Conservation (phyloP, 371 early-diverging fungal genomes). For the Rhizomucor pusillus region DNA sequence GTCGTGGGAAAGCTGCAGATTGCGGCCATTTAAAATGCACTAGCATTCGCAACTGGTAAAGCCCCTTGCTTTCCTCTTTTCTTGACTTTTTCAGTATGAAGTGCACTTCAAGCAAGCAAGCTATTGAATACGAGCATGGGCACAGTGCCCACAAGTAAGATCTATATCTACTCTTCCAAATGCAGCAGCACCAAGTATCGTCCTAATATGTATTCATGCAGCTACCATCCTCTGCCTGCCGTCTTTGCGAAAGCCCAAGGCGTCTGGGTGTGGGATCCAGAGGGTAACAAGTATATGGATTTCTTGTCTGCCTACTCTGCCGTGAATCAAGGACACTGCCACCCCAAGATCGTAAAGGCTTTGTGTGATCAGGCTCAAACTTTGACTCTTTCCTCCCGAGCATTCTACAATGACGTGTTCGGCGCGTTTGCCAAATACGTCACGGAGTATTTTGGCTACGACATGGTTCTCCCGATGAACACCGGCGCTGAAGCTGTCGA, state of each 20-base stretch:
- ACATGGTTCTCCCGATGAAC: slow-evolving; percentile 98
- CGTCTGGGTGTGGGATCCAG: slow-evolving; percentile 93
- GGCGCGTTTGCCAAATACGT: slow-evolving; percentile 89
- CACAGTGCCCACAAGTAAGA: slow-evolving; percentile 88
- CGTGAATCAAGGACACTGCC: slow-evolving; percentile 97
- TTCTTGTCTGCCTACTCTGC: slow-evolving; percentile 96
- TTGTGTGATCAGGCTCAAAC: slow-evolving; percentile 85
- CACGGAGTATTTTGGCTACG: slow-evolving; percentile 92
- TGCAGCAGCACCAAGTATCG: not conserved
- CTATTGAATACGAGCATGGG: slow-evolving; percentile 67
- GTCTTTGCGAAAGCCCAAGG: slow-evolving; percentile 92
- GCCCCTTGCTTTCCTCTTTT: slow-evolving; percentile 1
- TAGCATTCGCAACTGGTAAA: not conserved
- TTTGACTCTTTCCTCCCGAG: slow-evolving; percentile 88
- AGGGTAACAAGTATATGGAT: slow-evolving; percentile 93
- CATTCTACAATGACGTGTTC: slow-evolving; percentile 95
- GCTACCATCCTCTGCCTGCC: slow-evolving; percentile 97
- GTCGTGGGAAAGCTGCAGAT: too few relatives aligned
- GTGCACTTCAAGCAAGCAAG: slow-evolving; percentile 41
- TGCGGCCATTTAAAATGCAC: too few relatives aligned
- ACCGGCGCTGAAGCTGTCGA: slow-evolving; percentile 99
- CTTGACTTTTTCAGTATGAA: not conserved
- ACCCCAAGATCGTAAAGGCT: slow-evolving; percentile 93
- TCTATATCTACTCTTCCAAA: not conserved
- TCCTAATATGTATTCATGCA: slow-evolving; percentile 15